Evolutionary conservation across 305 asterid species (phyloP), one percentile per base, ranked within the genome.

Genomic region (Fraxinus latifolia): DNA sequence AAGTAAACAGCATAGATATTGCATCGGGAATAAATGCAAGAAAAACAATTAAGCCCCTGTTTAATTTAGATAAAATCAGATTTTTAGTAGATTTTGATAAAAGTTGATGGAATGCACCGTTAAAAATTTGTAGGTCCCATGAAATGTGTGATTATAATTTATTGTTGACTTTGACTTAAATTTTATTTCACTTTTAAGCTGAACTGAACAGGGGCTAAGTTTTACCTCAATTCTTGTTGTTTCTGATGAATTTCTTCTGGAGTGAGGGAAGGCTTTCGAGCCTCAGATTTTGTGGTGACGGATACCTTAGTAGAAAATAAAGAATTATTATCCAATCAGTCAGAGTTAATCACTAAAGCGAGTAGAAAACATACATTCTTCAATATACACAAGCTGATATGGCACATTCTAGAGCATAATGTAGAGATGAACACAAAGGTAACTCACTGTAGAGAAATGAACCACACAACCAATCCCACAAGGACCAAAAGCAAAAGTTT

Each of bases 181-280:
- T 33, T 33, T 33, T 33, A 33, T 4, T 33, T 33, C 9, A 34
- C 39, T 6, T 34, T 34, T 34, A 6, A 34, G 39, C 39, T 6
- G 9, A 34, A 34, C 39, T 7, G 9, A 34, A 34, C 39, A 5
- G 39, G 39, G 39, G 39, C 39, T 34, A 34, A 60, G 14, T 68
- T 79, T 17, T 85, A 94, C 99, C 92, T 94, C 81, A 96, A 81
- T 89, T 94, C 98, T 68, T 90, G 93, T 82, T 89, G 89, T 90
- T 93, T 96, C 84, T 80, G 86, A 86, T 89, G 90, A 82, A 91
- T 87, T 88, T 94, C 98, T 86, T 96, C 99, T n/a, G 97, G 94
- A 55, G 98, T 94, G 78, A 94, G 97, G 58, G 93, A 85, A 75
- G 89, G 89, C 87, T 91, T 94, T 60, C 96, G 88, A 84, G 93